Evolutionary conservation across 176 grass and related monocot species (phyloP).

Genomic region (Oryza punctata): DNA sequence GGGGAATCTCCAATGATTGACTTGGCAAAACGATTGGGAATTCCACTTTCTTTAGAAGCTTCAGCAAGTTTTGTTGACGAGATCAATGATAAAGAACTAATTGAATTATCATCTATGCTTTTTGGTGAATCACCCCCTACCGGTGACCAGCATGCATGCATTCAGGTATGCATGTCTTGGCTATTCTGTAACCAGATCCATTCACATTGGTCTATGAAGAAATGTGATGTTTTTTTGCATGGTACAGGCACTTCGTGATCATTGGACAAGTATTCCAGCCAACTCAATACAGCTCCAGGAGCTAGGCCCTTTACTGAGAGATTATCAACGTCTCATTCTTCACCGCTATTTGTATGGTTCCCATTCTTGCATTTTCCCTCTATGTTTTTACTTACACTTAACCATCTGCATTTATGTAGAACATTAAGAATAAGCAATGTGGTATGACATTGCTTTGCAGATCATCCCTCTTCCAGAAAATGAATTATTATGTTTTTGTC

Average conservation of each 20-base stretch:
- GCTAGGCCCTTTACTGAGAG: constrained; percentile 74
- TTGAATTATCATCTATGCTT: constrained; percentile 67
- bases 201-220: constrained; percentile 16
- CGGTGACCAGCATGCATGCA: constrained; percentile 56
- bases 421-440: constrained; percentile 9
- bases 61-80: constrained; percentile 67
- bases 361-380: constrained; percentile 11
- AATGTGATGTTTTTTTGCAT: constrained; percentile 9
- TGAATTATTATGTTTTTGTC: constrained; percentile 21
- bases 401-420: constrained; percentile 5
- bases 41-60: constrained; percentile 66
- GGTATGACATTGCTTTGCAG: background rate
- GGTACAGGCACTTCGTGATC: constrained; percentile 76
- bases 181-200: constrained; percentile 1
- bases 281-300: constrained; percentile 75
- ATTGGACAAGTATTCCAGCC: constrained; percentile 66
- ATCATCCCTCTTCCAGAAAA: constrained; percentile 12
- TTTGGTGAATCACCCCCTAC: constrained; percentile 64
- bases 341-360: constrained; percentile 50
- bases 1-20: constrained; percentile 52
- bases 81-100: constrained; percentile 80
- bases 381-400: background rate
- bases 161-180: constrained; percentile 59
- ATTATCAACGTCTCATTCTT: constrained; percentile 80
- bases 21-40: constrained; percentile 72